Evolutionary conservation across 2,329 filamentous ascomycete genomes (phyloP).

Genomic region (Fusarium humuli): DNA sequence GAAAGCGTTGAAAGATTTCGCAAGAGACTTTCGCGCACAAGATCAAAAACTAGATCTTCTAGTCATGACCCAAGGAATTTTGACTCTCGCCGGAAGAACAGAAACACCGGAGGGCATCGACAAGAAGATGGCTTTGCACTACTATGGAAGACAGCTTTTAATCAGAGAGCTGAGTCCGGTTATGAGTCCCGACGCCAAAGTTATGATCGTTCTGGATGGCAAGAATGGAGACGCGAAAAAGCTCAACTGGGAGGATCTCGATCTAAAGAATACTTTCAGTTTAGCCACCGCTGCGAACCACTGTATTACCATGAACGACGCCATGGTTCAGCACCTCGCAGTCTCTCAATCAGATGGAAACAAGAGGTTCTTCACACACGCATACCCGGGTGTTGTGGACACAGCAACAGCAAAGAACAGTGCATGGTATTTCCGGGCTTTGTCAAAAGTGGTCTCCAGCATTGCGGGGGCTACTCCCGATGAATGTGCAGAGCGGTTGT

Average conservation of each 20-base stretch:
- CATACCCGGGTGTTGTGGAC: constrained; percentile 54
- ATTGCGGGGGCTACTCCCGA: neutral
- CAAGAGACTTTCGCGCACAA: constrained; percentile 42
- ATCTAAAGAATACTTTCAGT: constrained; percentile 52
- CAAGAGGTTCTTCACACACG: constrained; percentile 54
- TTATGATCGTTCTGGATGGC: constrained; percentile 55
- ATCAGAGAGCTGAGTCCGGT: constrained; percentile 55
- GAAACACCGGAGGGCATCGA: constrained; percentile 60
- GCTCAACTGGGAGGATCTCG: constrained; percentile 56
- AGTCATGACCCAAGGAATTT: constrained; percentile 54
- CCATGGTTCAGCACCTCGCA: constrained; percentile 48
- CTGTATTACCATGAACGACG: constrained; percentile 55
- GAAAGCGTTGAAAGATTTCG: constrained; percentile 51
- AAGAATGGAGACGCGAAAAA: constrained; percentile 47
- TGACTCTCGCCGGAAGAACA: constrained; percentile 51
- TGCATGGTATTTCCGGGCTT: neutral
- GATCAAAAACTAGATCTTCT: constrained; percentile 52
- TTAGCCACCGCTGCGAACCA: constrained; percentile 52
- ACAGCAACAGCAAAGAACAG: constrained; percentile 33
- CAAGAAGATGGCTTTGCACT: constrained; percentile 59
- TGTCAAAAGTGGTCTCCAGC: neutral
- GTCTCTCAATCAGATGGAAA: neutral
- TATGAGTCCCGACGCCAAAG: constrained; percentile 52
- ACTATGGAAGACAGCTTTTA: constrained; percentile 59
- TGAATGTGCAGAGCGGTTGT: neutral